Base-by-base conservation (phyloP, 768 basidiomycete species). In the Rhodosporidiobolus odoratus region DNA sequence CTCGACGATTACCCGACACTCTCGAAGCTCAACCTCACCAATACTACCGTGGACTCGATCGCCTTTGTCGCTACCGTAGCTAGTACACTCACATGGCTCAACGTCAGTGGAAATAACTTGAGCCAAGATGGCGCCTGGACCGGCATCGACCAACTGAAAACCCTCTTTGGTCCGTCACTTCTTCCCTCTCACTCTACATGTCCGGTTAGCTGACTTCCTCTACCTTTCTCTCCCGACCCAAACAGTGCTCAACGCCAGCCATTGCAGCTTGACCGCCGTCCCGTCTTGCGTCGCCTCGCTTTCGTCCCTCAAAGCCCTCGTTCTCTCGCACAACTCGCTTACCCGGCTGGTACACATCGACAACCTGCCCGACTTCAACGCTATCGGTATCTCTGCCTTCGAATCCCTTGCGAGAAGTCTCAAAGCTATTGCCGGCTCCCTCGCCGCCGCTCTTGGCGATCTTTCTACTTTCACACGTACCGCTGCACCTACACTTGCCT, bases 281-380 rank as follows among this genome's bases (percentile, higher is more conserved):
- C 73, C 73, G 0, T 13, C 54, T 32, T 65, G 59, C 37, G 52
- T 75, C 47, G 60, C 58, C 13, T 54, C 47, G 5, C 66, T 75
- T 17, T n/a, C 40, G 23, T 66, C 69, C 15, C 64, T 75, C 59
- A 75, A 75, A 37, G 73, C 73, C 0, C 66, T 75, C 54, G 73
- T 75, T 37, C 53, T 75, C 43, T 66, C 73, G 43, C 69, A 75
- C 69, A 75, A 75, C 64, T 48, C 48, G 30, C 59, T 75, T 61
- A 63, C 32, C 1, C 23, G 37, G 21, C 73, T 75, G 43, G 54
- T 57, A 21, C 69, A 75, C 61, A 53, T 75, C 56, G 54, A 50
- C 27, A 47, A 62, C 37, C 50, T 71, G 4, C 43, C 64, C 23
- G 63, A 75, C 43, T 64, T 75, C 41, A 75, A 75, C 66, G 66